These are phyloP conservation scores for Fusarium domesticum DNA, from an alignment of 2,329 filamentous ascomycete genomes.

Conservation along the genomic window DNA sequence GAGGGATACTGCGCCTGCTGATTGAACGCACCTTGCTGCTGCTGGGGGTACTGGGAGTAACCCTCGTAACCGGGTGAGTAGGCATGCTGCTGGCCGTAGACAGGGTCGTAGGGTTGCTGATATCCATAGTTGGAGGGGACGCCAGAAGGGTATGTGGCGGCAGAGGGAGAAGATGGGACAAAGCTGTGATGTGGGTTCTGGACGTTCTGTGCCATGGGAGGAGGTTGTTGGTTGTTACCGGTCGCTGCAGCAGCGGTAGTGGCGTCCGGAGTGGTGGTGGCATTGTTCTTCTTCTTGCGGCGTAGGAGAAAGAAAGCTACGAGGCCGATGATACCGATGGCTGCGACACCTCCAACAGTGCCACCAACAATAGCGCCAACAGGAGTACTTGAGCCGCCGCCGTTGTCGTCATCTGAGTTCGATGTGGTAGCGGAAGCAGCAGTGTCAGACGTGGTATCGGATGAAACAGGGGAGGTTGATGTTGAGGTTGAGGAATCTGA, in stretches of 20 bases:
- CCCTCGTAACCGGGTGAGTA: constrained; percentile 19
- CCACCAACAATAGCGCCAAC: constrained; percentile 47
- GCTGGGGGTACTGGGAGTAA: constrained; percentile 23
- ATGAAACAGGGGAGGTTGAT: constrained; percentile 1
- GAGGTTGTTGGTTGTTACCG: constrained; percentile 11
- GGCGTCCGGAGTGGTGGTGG: constrained; percentile 20
- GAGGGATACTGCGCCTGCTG: constrained; percentile 25
- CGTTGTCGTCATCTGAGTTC: constrained; percentile 14
- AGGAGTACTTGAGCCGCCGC: constrained; percentile 21
- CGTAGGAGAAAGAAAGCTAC: constrained; percentile 42
- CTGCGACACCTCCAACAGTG: constrained; percentile 44
- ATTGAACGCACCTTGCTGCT: constrained; percentile 15
- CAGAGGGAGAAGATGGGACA: constrained; percentile 22
- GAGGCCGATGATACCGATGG: constrained; percentile 39
- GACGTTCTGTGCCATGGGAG: constrained; percentile 20
- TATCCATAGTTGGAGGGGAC: constrained; percentile 27
- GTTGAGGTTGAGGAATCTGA: constrained; percentile 4
- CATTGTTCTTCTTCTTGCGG: constrained; percentile 30
- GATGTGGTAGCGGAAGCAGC: constrained; percentile 6
- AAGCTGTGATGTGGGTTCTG: constrained; percentile 22
- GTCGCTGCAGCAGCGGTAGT: constrained; percentile 6
- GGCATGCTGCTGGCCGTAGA: constrained; percentile 19
- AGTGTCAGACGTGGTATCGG: constrained; percentile 7
- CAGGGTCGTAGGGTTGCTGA: constrained; percentile 28
- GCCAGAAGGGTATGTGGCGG: constrained; percentile 27